A percentile compares a stretch with the other conserved stretches of the same genome.
Evolutionary conservation across 1,284 basidiomycete species (phyloP).

Genomic region (Boletus albobrunnescens): DNA sequence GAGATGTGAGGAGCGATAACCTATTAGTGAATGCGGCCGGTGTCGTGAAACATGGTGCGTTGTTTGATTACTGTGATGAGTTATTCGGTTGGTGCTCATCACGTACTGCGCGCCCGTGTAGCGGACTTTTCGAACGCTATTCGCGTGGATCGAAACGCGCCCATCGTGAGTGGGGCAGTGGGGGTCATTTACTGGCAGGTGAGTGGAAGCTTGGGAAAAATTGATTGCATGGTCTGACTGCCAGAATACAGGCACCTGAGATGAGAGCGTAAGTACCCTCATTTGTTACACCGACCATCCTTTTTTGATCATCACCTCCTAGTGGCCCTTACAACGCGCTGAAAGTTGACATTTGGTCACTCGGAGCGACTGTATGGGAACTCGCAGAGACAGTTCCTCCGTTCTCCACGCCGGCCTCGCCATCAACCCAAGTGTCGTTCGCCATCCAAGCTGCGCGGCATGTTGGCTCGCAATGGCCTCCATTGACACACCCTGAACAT

Average conservation of each 20-base stretch:
- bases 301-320: conserved; percentile 1
- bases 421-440: conserved; percentile 16
- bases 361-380: conserved; percentile 81
- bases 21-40: conserved; percentile 63
- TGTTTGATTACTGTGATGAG: background rate
- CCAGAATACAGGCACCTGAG: conserved; percentile 50
- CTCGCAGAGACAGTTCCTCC: conserved; percentile 70
- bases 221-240: conserved; percentile 12
- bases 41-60: conserved; percentile 68
- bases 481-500: conserved; percentile 51
- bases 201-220: conserved; percentile 2
- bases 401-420: conserved; percentile 47
- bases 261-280: conserved; percentile 50
- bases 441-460: conserved; percentile 41
- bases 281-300: background rate
- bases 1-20: conserved; percentile 78
- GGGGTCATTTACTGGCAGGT: conserved; percentile 75
- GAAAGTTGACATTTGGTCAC: conserved; percentile 75
- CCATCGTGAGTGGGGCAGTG: conserved; percentile 51
- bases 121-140: conserved; percentile 77
- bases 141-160: conserved; percentile 45
- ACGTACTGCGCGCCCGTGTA: conserved; percentile 24
- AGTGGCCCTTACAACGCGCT: conserved; percentile 69
- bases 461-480: conserved; percentile 60
- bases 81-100: conserved; percentile 9